Percentiles rank a stretch among this genome's conserved stretches.
Evolutionary conservation across 345 rosid genomes (phyloP).

Genomic region (Aurinia saxatilis): DNA sequence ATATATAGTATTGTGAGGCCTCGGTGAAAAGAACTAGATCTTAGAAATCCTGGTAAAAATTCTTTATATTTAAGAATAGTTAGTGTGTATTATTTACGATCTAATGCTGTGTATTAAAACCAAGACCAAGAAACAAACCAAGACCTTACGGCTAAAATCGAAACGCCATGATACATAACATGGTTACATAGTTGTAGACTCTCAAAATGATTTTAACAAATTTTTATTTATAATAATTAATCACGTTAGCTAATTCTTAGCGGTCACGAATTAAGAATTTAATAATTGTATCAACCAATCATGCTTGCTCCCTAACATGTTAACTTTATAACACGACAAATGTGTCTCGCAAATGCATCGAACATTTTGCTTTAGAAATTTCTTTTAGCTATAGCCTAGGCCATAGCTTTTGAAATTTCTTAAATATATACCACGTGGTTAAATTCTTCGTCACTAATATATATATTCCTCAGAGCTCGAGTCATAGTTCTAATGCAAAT

Average conservation of each 20-base stretch:
- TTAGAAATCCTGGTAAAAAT: too few relatives aligned
- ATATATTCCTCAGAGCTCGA: not conserved
- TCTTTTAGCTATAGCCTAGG: not conserved
- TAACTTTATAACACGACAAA: not conserved
- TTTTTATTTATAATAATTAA: not conserved
- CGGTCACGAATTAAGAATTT: not conserved
- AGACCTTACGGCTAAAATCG: too few relatives aligned
- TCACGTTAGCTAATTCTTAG: constrained; percentile 3
- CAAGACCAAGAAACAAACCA: too few relatives aligned
- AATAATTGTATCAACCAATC: constrained; percentile 10
- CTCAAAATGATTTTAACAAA: too few relatives aligned
- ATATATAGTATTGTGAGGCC: too few relatives aligned
- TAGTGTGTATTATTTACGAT: too few relatives aligned
- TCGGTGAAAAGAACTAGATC: too few relatives aligned
- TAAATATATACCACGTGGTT: constrained; percentile 14
- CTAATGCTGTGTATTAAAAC: too few relatives aligned
- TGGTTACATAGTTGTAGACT: too few relatives aligned
- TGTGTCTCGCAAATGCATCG: not conserved
- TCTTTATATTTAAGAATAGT: too few relatives aligned
- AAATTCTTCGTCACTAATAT: constrained; percentile 2
- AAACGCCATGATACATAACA: too few relatives aligned
- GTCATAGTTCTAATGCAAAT: not conserved
- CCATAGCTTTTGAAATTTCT: not conserved
- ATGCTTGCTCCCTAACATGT: not conserved
- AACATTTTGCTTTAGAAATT: not conserved